phyloP scores from a whole-genome alignment of 257 asterid genomes.

The Vinca minor region DNA sequence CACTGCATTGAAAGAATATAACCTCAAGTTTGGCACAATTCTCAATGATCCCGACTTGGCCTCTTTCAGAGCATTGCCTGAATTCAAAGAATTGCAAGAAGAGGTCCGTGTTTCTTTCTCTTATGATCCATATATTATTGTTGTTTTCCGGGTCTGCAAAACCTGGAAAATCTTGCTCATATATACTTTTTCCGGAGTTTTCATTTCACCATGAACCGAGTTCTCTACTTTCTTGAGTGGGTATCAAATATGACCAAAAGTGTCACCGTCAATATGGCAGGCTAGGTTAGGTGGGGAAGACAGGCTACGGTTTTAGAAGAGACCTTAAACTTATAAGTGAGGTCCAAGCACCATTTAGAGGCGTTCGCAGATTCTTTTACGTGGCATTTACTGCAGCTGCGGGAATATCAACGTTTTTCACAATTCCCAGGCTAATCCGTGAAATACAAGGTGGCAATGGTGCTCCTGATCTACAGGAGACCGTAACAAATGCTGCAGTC shows the following conservation, averaged over 20 bases:
- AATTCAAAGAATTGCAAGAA: conserved; percentile 89
- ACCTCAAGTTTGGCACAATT: conserved; percentile 82
- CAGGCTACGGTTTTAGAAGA: conserved; percentile 80
- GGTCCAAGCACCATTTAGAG: conserved; percentile 99
- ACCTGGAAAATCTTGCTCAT: background rate
- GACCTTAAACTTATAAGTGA: conserved; percentile 95
- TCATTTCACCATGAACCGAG: background rate
- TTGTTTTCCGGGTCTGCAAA: conserved; percentile 3
- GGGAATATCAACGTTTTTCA: conserved; percentile 69
- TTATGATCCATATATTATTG: background rate
- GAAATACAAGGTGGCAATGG: conserved; percentile 78
- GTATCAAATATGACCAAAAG: conserved; percentile 3
- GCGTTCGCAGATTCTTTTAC: conserved; percentile 77
- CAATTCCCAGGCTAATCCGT: conserved; percentile 59
- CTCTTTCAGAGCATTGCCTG: conserved; percentile 84
- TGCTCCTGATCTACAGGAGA: conserved; percentile 67
- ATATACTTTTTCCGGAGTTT: background rate
- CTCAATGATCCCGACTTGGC: conserved; percentile 97
- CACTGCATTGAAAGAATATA: conserved; percentile 73
- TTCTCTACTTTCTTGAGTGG: background rate
- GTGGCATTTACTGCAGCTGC: conserved; percentile 88
- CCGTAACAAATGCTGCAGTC: conserved; percentile 66
- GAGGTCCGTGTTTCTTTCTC: conserved; percentile 61
- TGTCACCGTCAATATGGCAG: conserved; percentile 29
- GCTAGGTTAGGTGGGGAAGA: conserved; percentile 95